These are phyloP conservation scores for Pogostemon cablin DNA, from an alignment of 257 asterid species.

Conservation along the genomic window DNA sequence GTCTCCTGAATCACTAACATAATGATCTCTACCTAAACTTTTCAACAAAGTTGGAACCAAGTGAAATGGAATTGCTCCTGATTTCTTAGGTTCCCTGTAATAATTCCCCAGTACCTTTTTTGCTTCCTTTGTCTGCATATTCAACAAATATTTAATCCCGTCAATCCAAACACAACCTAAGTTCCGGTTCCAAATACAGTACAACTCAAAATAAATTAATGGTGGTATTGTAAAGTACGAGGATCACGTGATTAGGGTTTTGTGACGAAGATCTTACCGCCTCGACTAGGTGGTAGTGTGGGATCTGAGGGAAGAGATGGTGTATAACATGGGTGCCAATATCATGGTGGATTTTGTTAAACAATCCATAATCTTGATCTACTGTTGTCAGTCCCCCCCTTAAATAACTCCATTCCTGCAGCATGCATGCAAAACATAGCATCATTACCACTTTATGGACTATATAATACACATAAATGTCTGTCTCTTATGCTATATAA, in stretches of 20 bases:
- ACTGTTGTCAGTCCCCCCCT: conserved; percentile 90
- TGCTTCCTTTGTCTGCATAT: conserved; percentile 70
- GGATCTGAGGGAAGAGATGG: conserved; percentile 92
- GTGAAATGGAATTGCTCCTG: conserved; percentile 71
- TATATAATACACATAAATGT: neutral
- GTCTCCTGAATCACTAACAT: conserved; percentile 75
- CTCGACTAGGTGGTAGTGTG: conserved; percentile 78
- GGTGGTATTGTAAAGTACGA: neutral
- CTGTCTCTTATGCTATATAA: neutral
- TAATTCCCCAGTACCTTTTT: conserved; percentile 66
- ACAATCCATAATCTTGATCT: conserved; percentile 80
- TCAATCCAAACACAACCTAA: neutral
- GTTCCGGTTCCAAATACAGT: neutral
- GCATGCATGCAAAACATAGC: neutral
- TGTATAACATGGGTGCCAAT: conserved; percentile 92
- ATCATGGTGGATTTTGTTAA: conserved; percentile 83
- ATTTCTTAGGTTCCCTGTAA: conserved; percentile 79
- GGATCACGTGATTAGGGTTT: conserved; percentile 30
- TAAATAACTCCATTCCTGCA: conserved; percentile 89
- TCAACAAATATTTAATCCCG: neutral
- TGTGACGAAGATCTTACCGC: conserved; percentile 50
- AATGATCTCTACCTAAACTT: conserved; percentile 67
- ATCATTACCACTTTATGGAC: neutral
- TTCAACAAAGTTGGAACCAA: conserved; percentile 49
- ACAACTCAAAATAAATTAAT: too few species aligned